Base-by-base conservation (phyloP, 2,329 filamentous ascomycete genomes). In the Apiospora malaysiana region DNA sequence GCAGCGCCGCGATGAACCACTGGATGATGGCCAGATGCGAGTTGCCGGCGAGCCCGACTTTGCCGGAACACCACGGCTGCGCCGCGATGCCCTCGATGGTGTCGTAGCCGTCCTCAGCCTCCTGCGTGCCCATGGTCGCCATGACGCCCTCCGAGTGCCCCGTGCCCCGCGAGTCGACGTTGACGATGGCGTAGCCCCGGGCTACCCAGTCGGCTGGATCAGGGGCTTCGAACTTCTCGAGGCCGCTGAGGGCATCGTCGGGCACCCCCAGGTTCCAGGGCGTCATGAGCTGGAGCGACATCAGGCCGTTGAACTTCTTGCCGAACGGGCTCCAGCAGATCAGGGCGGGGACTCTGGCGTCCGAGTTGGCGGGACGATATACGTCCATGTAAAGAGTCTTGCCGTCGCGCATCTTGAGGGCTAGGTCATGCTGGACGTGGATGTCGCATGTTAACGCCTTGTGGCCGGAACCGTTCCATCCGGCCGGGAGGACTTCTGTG, bases 101-200 rank as follows among this genome's bases (percentile, higher is more conserved):
- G 68, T 79, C 78, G 63, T 77, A 75, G 0, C 75, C 75, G 69
- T 79, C 78, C 40, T 76, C 69, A 16, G 70, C 77, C 56, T 78
- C 76, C 47, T 74, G 73, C 0, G 68, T 63, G 2, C 77, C 77
- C 71, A 73, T 72, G 18, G 74, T 70, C 2, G 56, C 69, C 43
- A 77, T 70, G 45, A 68, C 47, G 14, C 77, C 77, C 32, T 77
- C 76, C 18, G 69, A 72, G 67, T 77, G 70, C 4, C 72, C 71
- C 10, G 72, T 68, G 2, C 76, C 76, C 21, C 76, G 70, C 9
- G 72, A 37, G 70, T 78, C 76, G 23, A 75, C 69, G 68, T 76
- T 77, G 42, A 79, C 69, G 43, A 78, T 66, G 6, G 77, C 77
- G 68, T 77, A 78, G 18, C 77, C 77, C 9, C 69, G 66, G 0